Base-by-base conservation (phyloP, 2,329 filamentous ascomycete species). In the Phaeophleospora eucalypticola region DNA sequence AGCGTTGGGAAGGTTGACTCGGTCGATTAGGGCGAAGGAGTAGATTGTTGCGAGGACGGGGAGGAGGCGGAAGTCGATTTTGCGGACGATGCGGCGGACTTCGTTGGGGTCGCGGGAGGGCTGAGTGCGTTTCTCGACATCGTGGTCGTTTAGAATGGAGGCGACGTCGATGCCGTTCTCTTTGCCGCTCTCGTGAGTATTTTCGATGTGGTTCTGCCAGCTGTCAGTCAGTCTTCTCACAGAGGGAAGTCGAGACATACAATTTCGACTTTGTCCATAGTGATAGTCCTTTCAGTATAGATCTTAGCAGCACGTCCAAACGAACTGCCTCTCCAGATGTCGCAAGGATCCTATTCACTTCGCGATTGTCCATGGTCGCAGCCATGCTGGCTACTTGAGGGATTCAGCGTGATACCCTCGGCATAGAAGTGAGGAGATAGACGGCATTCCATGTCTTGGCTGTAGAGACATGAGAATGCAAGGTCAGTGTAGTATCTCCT, bases 51-150 rank as follows among this genome's bases (percentile, higher is more conserved):
- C 51, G 33, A 57, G 47, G 10, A 53, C 42, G 1, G 51, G 53
- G 4, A 58, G 45, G 8, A 58, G 42, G 4, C 53, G 46, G 19
- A 53, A 34, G 33, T 58, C 56, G 33, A 56, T 43, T 36, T 54
- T 57, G 27, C 54, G 54, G 24, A 51, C 41, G 14, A 54, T 45
- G 36, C 49, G 45, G 16, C 46, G 43, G 12, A 48, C 48, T 34
- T 51, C 45, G 4, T 42, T 49, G 19, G 46, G 36, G 21, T 54
- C 46, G 37, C 34, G 24, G 27, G 46, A 37, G 17, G 37, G 17
- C 8, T 45, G 42, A 4, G 42, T 32, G 7, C 17, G 18, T n/a
- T 73, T 56, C 81, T 49, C 47, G 32, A 49, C 2, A 21, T 48
- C 27, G 14, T 15, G 41, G 32, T 46, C 35, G n/a, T 42, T 16